These are phyloP conservation scores for Eleusine indica DNA, from an alignment of 176 grass and related monocot species.

Conservation along the genomic window DNA sequence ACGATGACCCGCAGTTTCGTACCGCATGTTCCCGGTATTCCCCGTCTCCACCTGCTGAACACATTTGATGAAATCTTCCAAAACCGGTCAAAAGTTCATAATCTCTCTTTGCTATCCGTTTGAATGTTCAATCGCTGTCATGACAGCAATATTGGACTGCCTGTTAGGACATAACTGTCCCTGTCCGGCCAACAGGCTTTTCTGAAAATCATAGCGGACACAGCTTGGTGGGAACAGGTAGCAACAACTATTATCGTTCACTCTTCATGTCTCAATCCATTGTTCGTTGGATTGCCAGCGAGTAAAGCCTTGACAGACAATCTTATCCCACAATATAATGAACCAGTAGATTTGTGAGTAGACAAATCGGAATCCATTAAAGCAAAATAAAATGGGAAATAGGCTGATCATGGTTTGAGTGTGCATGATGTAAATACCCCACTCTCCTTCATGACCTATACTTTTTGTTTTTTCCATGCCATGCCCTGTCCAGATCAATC, in stretches of 20 bases:
- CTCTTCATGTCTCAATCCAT: neutral
- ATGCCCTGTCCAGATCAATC: constrained; percentile 31
- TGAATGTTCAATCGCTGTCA: neutral
- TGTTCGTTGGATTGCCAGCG: neutral
- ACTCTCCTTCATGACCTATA: constrained; percentile 29
- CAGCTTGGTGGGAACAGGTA: constrained; percentile 17
- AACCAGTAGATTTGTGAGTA: neutral
- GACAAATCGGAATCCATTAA: neutral
- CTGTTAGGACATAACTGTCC: neutral
- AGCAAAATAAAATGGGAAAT: neutral
- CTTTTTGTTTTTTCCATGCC: constrained; percentile 12
- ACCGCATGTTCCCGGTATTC: neutral
- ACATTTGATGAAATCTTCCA: neutral
- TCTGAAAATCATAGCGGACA: constrained; percentile 10
- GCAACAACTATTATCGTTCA: neutral
- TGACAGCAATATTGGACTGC: neutral
- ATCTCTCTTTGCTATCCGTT: neutral
- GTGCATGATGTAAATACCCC: neutral
- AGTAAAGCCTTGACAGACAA: constrained; percentile 36
- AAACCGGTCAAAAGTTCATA: neutral
- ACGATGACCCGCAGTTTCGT: constrained; percentile 10
- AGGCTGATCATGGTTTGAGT: neutral
- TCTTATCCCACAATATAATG: constrained; percentile 1
- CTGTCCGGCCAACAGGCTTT: neutral
- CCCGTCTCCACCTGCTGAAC: neutral